These are phyloP conservation scores for Mycena vitilis DNA, from an alignment of 768 basidiomycete species.

Conservation along the genomic window DNA sequence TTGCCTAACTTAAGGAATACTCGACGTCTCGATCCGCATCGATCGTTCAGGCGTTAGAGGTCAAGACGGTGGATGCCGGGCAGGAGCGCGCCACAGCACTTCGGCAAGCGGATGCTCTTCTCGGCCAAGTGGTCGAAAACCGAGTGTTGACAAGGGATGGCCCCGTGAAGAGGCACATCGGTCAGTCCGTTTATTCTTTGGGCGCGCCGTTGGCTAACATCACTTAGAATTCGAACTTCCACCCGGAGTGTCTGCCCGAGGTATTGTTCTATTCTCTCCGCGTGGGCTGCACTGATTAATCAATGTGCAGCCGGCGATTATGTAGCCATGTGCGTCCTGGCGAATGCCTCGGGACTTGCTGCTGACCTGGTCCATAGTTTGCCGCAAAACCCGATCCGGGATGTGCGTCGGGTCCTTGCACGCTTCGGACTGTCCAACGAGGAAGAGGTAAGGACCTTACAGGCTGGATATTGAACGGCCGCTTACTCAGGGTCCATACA, in stretches of 20 bases:
- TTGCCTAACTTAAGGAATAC: constrained; percentile 42
- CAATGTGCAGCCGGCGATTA: constrained; percentile 55
- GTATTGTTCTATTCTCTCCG: background rate
- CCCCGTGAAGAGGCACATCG: constrained; percentile 56
- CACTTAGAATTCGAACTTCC: constrained; percentile 54
- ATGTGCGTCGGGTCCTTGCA: constrained; percentile 52
- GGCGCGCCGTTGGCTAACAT: too few species aligned
- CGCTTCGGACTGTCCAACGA: constrained; percentile 53
- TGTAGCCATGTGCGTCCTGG: constrained; percentile 51
- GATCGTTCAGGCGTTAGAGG: constrained; percentile 38
- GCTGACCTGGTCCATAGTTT: constrained; percentile 41
- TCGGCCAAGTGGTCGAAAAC: constrained; percentile 55
- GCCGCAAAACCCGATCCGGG: constrained; percentile 53
- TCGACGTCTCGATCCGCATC: constrained; percentile 38
- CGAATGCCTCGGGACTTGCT: background rate
- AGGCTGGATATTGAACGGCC: background rate
- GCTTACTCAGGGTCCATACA: constrained; percentile 26
- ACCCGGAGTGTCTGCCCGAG: constrained; percentile 48
- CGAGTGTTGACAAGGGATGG: constrained; percentile 51
- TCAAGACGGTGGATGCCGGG: constrained; percentile 46
- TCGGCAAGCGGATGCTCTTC: constrained; percentile 50
- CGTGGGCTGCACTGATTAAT: too few species aligned
- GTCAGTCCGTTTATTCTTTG: constrained; percentile 36
- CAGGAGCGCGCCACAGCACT: constrained; percentile 49
- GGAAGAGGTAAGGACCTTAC: constrained; percentile 46